These are phyloP conservation scores for Cladosporium velox DNA, from an alignment of 2,329 filamentous ascomycete genomes.

Conservation along the genomic window DNA sequence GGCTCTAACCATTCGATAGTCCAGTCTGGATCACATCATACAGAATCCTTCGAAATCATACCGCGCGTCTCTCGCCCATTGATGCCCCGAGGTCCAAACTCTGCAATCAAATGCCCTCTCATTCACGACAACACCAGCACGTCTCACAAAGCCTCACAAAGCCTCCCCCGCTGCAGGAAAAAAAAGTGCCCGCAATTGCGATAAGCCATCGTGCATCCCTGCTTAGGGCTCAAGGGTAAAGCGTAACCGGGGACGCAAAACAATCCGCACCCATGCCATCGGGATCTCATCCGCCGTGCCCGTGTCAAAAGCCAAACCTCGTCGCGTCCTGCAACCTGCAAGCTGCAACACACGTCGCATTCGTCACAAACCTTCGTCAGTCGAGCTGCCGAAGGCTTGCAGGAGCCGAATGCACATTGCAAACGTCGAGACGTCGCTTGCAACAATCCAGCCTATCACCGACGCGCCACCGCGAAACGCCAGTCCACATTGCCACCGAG, in stretches of 20 bases:
- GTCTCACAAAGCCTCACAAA: not conserved
- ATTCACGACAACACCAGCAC: not conserved
- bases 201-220: not conserved
- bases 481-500: slow-evolving; percentile 10
- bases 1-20: not conserved
- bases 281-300: not conserved
- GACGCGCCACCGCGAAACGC: not conserved
- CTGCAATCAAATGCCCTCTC: not conserved
- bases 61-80: not conserved
- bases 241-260: not conserved
- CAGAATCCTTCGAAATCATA: not conserved
- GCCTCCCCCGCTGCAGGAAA: not conserved
- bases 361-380: not conserved
- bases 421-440: not conserved
- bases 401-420: slow-evolving; percentile 2
- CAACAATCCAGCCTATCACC: not conserved
- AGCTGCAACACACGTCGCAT: not conserved
- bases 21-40: not conserved
- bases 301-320: not conserved
- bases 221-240: not conserved
- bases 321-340: not conserved
- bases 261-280: slow-evolving; percentile 4
- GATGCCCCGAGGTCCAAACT: not conserved
- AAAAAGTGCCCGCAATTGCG: not conserved
- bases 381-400: slow-evolving; percentile 4